Evolutionary conservation across 306 rosid genomes (phyloP), one percentile per base, ranked within the genome.

Genomic region (Medicago arabica): DNA sequence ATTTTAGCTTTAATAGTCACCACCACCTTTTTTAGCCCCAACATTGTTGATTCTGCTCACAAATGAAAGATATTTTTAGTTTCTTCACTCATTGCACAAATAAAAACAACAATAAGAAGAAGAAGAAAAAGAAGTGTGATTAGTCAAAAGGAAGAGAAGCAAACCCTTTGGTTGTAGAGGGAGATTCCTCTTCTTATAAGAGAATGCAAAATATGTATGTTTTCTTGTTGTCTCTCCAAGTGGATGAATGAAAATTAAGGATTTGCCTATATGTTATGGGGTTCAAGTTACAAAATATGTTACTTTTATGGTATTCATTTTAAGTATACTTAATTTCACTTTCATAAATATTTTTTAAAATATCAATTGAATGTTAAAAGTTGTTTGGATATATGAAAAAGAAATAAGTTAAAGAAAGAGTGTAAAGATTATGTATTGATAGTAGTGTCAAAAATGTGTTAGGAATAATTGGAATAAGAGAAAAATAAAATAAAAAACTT

Each of bases 1-100:
- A 94, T 85, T 71, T 88, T 94, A 13, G 95, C 84, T 68, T 90
- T 93, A 69, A 93, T 83, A 18, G 54, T 86, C 89, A 75, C 85
- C 67, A 89, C 67, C 66, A 90, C 21, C 72, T 92, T 88, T 11
- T 82, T 88, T 66, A 94, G 40, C 87, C 80, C 63, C 86, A 67
- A 74, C 93, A 67, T 77, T 53, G n/a, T 44, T 55, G 18, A 72
- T 73, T 61, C 86, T 84, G 78, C 39, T 62, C 15, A 40, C 31
- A 74, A 17, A 58, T n/a, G 6, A 50, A 44, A 60, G 23, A 7
- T 62, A 1, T n/a, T 15, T 60, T n/a, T 62, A 23, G 16, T 12
- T 59, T 3, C 2, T 61, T 46, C 58, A 12, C 10, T 55, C 12
- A 39, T 31, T 54, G 66, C 65, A 13, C 28, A 13, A 14, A 34